Base-by-base conservation (phyloP, 768 basidiomycete species). In the Phlebiopsis gigantea region DNA sequence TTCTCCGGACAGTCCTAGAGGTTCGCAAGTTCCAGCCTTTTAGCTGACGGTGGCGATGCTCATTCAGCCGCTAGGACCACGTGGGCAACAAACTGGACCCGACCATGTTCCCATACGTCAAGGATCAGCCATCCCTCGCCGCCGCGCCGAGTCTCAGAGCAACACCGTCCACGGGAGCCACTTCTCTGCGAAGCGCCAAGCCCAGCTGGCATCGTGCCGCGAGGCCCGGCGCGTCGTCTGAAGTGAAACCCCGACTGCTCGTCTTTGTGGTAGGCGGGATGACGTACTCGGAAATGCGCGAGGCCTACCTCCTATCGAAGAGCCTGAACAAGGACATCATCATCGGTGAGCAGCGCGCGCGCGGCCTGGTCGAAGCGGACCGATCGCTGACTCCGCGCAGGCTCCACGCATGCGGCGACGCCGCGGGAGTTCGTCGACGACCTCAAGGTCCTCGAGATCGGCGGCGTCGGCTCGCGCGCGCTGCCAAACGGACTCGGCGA, bases 221-320 rank as follows among this genome's bases (percentile, higher is more conserved):
- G 4, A 81, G 79, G 62, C 69, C 82, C 4, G 79, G 75, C 24
- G 68, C 73, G 2, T 67, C 74, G 21, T 65, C 73, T 29, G 75
- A 86, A 31, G 77, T 80, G 50, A 79, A 83, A 57, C 88, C 92
- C 70, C 80, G 96, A 26, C 65, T 97, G 14, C 77, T 99, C 31
- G 81, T 98, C 17, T 98, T 98, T 70, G 77, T 98, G 22, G 90
- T 91, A 14, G 97, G 97, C 31, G 97, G 97, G 1, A 86, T 95
- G 81, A 95, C 97, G 1, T 94, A 93, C 68, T 96, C 94, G 0
- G 97, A 99, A 72, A 87, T 95, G 71, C 79, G 96, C 58, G 84
- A 93, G 65, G 87, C 83, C 46, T 98, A 98, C 66, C 78, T 85
- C 49, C 76, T 96, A 15, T 88, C 92, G 2, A 77, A 75, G 46